Evolutionary conservation across 2,329 filamentous ascomycete species (phyloP).

Genomic region (Aspergillus sp.): DNA sequence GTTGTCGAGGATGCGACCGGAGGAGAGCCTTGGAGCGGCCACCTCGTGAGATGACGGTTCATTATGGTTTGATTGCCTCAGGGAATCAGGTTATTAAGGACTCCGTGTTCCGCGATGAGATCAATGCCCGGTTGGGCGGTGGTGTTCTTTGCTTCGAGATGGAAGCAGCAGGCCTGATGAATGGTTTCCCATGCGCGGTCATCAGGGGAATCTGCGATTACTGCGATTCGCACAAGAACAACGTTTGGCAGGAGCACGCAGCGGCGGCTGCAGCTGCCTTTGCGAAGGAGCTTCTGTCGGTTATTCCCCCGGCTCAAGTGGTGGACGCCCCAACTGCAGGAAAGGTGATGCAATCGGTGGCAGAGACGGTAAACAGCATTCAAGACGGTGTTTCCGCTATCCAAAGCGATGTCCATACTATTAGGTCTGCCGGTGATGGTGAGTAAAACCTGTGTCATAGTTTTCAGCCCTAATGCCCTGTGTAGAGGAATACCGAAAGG

Average conservation of each 20-base stretch:
- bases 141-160: background rate
- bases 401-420: background rate
- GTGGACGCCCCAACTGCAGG: background rate
- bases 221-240: conserved; percentile 16
- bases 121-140: background rate
- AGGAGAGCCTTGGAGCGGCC: background rate
- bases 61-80: background rate
- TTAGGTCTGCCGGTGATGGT: background rate
- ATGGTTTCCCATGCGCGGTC: conserved; percentile 4
- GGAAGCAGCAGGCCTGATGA: conserved; percentile 1
- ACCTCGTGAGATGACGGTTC: background rate
- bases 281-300: background rate
- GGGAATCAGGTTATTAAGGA: background rate
- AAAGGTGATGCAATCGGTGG: background rate
- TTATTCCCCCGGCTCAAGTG: background rate
- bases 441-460: background rate
- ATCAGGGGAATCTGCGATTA: conserved; percentile 24
- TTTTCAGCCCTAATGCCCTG: background rate
- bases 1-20: background rate
- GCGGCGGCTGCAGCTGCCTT: background rate
- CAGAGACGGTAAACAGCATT: background rate
- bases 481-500: background rate
- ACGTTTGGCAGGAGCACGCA: background rate
- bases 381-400: background rate
- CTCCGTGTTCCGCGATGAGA: background rate